These are phyloP conservation scores for Coemansia sp. DNA, from an alignment of 192 early-diverging fungal genomes.

Conservation along the genomic window DNA sequence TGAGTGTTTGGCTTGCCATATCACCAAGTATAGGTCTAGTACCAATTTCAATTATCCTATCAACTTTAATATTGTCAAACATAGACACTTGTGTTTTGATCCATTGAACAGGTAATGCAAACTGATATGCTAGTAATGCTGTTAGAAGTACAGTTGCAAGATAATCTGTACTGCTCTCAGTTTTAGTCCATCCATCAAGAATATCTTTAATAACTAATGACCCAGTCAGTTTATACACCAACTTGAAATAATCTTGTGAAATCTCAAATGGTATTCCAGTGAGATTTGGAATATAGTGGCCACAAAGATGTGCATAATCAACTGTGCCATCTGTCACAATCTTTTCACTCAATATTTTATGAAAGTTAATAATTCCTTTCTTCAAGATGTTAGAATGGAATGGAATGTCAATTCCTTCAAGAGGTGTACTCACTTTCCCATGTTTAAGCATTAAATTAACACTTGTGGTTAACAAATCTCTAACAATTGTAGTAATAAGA, in stretches of 20 bases:
- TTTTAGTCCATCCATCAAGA: conserved; percentile 63
- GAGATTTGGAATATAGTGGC: conserved; percentile 93
- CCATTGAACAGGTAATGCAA: conserved; percentile 92
- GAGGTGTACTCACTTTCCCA: no score
- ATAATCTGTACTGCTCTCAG: conserved; percentile 40
- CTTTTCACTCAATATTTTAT: conserved; percentile 72
- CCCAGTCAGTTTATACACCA: conserved; percentile 67
- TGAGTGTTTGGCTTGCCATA: conserved; percentile 68
- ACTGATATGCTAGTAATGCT: conserved; percentile 89
- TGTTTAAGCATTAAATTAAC: no score
- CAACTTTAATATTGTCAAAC: conserved; percentile 71
- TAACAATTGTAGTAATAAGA: no score
- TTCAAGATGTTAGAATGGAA: conserved; percentile 84
- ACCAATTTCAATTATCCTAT: conserved; percentile 86
- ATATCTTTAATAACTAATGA: conserved; percentile 64
- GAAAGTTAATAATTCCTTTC: conserved; percentile 83
- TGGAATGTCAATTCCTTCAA: conserved; percentile 76
- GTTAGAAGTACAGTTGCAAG: conserved; percentile 77
- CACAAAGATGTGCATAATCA: conserved; percentile 63
- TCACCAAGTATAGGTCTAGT: conserved; percentile 80
- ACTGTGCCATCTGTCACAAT: conserved; percentile 62
- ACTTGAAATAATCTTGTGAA: conserved; percentile 70
- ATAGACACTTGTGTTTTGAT: conserved; percentile 88
- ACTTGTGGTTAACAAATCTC: no score
- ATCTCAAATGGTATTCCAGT: conserved; percentile 86